Percentiles rank a stretch among this genome's conserved stretches.
Evolutionary conservation across 768 basidiomycete species (phyloP).

Genomic region (Calocybe cyanea): DNA sequence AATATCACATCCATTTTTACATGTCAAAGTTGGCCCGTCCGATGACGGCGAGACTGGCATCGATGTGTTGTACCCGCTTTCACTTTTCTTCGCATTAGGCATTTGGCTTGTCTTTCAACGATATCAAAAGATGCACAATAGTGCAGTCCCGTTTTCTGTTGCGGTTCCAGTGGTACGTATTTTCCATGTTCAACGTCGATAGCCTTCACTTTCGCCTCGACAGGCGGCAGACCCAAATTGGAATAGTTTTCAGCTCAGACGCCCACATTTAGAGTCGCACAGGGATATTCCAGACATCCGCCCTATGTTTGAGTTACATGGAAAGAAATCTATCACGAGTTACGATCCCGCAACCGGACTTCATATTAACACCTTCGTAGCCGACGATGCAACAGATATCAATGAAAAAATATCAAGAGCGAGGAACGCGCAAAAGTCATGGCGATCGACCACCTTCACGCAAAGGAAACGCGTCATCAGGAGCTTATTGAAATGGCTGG

Average conservation of each 20-base stretch:
- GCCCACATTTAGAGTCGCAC: conserved; percentile 68
- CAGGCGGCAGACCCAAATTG: conserved; percentile 60
- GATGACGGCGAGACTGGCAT: conserved; percentile 47
- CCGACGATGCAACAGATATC: conserved; percentile 74
- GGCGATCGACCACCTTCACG: conserved; percentile 72
- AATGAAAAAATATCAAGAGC: conserved; percentile 66
- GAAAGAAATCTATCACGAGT: conserved; percentile 76
- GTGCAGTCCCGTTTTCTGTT: conserved; percentile 64
- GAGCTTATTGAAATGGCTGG: conserved; percentile 88
- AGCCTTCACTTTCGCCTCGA: not conserved
- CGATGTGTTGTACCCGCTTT: conserved; percentile 64
- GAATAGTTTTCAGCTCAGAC: conserved; percentile 47
- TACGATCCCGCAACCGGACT: conserved; percentile 89
- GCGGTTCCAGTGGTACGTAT: conserved; percentile 54
- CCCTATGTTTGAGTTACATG: conserved; percentile 39
- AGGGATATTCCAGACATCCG: conserved; percentile 48
- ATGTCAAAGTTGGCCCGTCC: conserved; percentile 44
- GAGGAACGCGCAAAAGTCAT: conserved; percentile 60
- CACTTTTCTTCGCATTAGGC: conserved; percentile 70
- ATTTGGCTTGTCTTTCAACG: conserved; percentile 77
- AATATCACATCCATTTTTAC: conserved; percentile 52
- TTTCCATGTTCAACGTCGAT: conserved; percentile 1
- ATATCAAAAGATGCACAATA: conserved; percentile 70
- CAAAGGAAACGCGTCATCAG: conserved; percentile 81
- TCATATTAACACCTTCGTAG: conserved; percentile 73